phyloP scores from a whole-genome alignment of 2,329 filamentous ascomycete genomes.

The Bipolaris bicolor region DNA sequence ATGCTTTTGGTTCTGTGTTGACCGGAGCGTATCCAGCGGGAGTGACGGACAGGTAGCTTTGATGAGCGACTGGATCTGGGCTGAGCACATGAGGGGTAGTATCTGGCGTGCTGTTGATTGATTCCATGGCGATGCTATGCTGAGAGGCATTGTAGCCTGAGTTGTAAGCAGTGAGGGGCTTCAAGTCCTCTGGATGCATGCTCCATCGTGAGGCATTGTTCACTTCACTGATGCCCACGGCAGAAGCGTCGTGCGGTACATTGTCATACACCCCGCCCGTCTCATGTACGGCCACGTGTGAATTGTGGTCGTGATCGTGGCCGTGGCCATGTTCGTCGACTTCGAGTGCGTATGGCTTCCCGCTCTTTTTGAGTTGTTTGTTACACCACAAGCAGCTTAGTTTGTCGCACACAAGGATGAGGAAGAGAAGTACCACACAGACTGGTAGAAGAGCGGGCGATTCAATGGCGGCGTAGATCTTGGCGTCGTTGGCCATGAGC shows the following conservation, averaged over 20 bases:
- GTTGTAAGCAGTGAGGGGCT: slow-evolving; percentile 11
- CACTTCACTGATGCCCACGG: neutral
- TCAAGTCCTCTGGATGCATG: slow-evolving; percentile 10
- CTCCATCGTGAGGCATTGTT: slow-evolving; percentile 14
- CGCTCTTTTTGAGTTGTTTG: slow-evolving; percentile 36
- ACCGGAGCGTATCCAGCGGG: slow-evolving; percentile 22
- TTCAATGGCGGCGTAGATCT: slow-evolving; percentile 35
- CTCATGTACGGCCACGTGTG: slow-evolving; percentile 21
- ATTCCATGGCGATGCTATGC: slow-evolving; percentile 24
- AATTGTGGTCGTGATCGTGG: slow-evolving; percentile 19
- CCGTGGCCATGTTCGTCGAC: slow-evolving; percentile 34
- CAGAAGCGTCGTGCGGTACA: neutral
- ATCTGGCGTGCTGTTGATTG: slow-evolving; percentile 27
- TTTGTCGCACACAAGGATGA: slow-evolving; percentile 40
- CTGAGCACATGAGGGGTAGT: neutral
- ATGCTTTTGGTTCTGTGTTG: slow-evolving; percentile 21
- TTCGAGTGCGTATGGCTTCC: slow-evolving; percentile 40
- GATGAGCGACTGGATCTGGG: slow-evolving; percentile 13
- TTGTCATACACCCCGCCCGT: slow-evolving; percentile 2
- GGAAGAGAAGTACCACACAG: slow-evolving; percentile 45
- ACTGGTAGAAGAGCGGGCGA: slow-evolving; percentile 46
- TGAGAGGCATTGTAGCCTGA: slow-evolving; percentile 26
- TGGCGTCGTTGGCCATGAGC: slow-evolving; percentile 30
- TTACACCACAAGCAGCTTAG: slow-evolving; percentile 40
- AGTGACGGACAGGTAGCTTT: slow-evolving; percentile 4